Conservation (phyloP, 257 asterid species). For the Plectranthus barbatus region DNA sequence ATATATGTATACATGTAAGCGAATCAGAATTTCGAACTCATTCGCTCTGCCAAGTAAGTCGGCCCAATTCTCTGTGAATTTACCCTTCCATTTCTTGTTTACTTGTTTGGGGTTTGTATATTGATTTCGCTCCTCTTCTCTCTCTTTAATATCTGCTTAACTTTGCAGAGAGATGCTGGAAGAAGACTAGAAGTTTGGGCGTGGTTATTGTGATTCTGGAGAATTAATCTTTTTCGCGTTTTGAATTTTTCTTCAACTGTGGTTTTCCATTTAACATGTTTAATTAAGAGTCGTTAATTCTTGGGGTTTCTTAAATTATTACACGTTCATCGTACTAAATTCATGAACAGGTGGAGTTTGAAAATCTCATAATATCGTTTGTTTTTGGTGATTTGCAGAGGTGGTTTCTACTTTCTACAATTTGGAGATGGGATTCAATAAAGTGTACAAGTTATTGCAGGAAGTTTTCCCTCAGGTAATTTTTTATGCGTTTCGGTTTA, state of each 20-base stretch:
- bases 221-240: background rate
- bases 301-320: constrained; percentile 10
- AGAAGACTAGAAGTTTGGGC: background rate
- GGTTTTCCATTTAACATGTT: background rate
- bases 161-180: background rate
- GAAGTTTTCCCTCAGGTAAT: constrained; percentile 45
- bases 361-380: background rate
- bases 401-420: background rate
- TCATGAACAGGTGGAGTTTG: background rate
- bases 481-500: background rate
- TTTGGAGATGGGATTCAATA: constrained; percentile 32
- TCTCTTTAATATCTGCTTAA: background rate
- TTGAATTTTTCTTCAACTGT: background rate
- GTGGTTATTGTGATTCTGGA: constrained; percentile 2
- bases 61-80: constrained; percentile 10
- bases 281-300: background rate
- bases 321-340: background rate
- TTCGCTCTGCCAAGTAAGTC: constrained; percentile 1
- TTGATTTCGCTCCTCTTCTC: background rate
- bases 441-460: constrained; percentile 26
- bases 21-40: background rate
- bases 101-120: background rate
- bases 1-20: no score
- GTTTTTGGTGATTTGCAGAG: constrained; percentile 23
- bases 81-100: background rate